Percentiles rank a stretch among this genome's conserved stretches.
These are phyloP conservation scores for Macadamia integrifolia DNA, from an alignment of 164 flowering plant species.

Conservation along the genomic window DNA sequence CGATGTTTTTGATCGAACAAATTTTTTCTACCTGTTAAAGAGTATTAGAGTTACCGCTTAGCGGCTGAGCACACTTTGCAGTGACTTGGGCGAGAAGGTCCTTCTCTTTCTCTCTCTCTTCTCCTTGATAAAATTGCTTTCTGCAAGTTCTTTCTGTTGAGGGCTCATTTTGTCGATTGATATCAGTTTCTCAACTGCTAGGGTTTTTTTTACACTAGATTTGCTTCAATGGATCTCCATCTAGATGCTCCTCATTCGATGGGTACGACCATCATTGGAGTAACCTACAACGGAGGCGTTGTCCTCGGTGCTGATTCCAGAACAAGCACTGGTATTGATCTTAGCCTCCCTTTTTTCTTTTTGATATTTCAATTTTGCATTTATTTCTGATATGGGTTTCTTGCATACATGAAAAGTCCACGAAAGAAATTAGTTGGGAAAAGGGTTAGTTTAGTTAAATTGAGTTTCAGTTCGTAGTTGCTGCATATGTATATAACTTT, in stretches of 20 bases:
- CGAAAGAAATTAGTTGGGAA: too few relatives aligned
- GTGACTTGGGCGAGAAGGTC: not conserved
- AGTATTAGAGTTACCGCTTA: too few relatives aligned
- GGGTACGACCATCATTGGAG: conserved; percentile 91
- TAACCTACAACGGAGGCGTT: conserved; percentile 77
- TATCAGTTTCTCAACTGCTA: not conserved
- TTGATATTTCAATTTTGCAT: not conserved
- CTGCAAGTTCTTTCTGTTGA: not conserved
- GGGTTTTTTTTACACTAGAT: not conserved
- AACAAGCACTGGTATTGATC: conserved; percentile 65
- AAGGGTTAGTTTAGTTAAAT: too few relatives aligned
- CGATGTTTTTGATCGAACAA: too few relatives aligned
- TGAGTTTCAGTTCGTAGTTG: too few relatives aligned
- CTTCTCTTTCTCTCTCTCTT: not conserved
- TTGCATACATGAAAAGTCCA: too few relatives aligned
- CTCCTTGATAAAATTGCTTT: not conserved
- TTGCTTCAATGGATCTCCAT: conserved; percentile 30
- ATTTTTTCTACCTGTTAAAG: too few relatives aligned
- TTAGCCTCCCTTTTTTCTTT: not conserved
- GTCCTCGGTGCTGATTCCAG: conserved; percentile 90
- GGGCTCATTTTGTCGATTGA: not conserved
- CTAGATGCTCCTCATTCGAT: conserved; percentile 62
- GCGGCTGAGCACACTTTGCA: too few relatives aligned
- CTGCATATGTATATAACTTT: too few relatives aligned
- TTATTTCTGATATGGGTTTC: not conserved